These are phyloP conservation scores for Trametes gibbosa DNA, from an alignment of 768 basidiomycete species.

Conservation along the genomic window DNA sequence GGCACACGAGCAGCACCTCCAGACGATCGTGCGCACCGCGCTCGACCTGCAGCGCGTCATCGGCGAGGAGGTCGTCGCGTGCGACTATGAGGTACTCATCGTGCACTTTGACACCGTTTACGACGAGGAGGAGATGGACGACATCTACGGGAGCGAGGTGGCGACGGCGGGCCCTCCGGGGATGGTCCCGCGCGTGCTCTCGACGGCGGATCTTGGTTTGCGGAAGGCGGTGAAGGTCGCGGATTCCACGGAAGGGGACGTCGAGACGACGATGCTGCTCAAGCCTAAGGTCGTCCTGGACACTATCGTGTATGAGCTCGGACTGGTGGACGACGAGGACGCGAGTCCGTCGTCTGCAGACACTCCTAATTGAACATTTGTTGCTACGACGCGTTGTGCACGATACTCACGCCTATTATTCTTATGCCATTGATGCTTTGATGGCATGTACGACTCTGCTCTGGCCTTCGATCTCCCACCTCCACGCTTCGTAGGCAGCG, in stretches of 20 bases:
- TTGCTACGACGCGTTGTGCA: neutral
- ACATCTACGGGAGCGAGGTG: slow-evolving; percentile 19
- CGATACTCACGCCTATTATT: neutral
- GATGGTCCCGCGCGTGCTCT: slow-evolving; percentile 28
- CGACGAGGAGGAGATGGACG: slow-evolving; percentile 14
- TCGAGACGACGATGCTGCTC: slow-evolving; percentile 29
- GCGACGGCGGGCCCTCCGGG: slow-evolving; percentile 10
- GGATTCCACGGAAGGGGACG: slow-evolving; percentile 27
- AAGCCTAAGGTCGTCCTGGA: slow-evolving; percentile 41
- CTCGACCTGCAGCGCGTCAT: slow-evolving; percentile 17
- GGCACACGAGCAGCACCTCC: slow-evolving; percentile 9
- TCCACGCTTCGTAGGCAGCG: no score
- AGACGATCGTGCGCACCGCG: slow-evolving; percentile 12
- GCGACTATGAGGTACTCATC: slow-evolving; percentile 16
- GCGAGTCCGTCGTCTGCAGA: neutral
- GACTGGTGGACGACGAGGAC: slow-evolving; percentile 21
- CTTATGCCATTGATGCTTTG: neutral
- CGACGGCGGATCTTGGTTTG: slow-evolving; percentile 38
- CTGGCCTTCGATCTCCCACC: no score
- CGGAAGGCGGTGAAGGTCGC: slow-evolving; percentile 31
- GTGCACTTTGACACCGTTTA: slow-evolving; percentile 12
- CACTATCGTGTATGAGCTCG: slow-evolving; percentile 22
- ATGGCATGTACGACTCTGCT: no score
- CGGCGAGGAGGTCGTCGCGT: slow-evolving; percentile 16
- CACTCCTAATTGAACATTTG: neutral